phyloP scores from a whole-genome alignment of 1,284 basidiomycete species.

The Heterobasidion occidentale region DNA sequence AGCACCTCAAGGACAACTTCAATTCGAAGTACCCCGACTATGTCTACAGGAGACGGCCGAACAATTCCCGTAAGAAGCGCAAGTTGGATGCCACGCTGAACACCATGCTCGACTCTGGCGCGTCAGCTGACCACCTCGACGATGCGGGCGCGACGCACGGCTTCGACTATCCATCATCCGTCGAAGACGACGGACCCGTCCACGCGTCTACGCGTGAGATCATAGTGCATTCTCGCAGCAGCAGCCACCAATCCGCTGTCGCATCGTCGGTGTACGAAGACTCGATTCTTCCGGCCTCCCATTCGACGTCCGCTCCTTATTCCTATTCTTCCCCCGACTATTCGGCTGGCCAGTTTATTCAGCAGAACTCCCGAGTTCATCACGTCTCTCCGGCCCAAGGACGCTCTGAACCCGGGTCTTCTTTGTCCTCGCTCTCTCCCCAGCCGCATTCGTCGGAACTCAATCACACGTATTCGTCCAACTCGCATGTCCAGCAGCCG shows the following conservation, averaged over 20 bases:
- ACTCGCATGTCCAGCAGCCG: conserved; percentile 4
- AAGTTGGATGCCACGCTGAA: conserved; percentile 37
- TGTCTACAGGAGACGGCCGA: conserved; percentile 75
- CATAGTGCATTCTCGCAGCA: conserved; percentile 6
- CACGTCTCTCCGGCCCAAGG: conserved; percentile 9
- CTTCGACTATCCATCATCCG: conserved; percentile 22
- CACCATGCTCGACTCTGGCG: conserved; percentile 19
- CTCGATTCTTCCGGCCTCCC: conserved; percentile 4
- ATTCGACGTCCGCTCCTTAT: conserved; percentile 5
- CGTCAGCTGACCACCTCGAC: conserved; percentile 32
- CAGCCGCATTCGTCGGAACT: conserved; percentile 4
- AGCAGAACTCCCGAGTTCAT: conserved; percentile 3
- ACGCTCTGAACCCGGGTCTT: conserved; percentile 5
- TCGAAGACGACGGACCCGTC: conserved; percentile 26
- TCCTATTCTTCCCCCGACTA: conserved; percentile 7
- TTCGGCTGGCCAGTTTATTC: conserved; percentile 2
- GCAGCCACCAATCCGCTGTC: conserved; percentile 3
- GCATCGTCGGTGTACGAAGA: conserved; percentile 9
- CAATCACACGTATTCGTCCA: conserved; percentile 5
- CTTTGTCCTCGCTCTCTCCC: conserved; percentile 5
- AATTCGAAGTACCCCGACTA: conserved; percentile 83
- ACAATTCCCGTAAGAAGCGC: conserved; percentile 70
- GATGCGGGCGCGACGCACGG: conserved; percentile 16
- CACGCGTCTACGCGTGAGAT: conserved; percentile 6
- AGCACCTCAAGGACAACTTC: conserved; percentile 74